Conservation (phyloP, 164 flowering plant species). For the Sextonia rubra region DNA sequence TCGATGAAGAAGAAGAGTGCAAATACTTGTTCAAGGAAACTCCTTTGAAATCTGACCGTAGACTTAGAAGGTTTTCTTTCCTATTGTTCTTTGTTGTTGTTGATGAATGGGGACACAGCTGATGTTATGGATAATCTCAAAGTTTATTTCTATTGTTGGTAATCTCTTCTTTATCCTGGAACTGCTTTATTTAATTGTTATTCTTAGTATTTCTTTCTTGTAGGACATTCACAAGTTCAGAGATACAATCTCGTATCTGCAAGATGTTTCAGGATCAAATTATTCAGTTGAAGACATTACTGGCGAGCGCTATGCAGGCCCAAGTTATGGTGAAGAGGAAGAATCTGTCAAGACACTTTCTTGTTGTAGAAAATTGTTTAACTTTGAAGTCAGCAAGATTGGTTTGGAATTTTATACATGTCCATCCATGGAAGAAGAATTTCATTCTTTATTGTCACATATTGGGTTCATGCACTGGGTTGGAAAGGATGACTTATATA, state of each 20-base stretch:
- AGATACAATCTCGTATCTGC: slow-evolving; percentile 22
- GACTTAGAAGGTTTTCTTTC: background rate
- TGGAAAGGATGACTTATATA: slow-evolving; percentile 19
- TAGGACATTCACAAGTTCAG: slow-evolving; percentile 41
- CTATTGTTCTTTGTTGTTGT: too few species aligned
- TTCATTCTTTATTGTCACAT: slow-evolving; percentile 29
- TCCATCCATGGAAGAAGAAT: slow-evolving; percentile 27
- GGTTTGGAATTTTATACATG: slow-evolving; percentile 21
- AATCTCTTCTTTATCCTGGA: background rate
- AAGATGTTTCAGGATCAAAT: slow-evolving; percentile 34
- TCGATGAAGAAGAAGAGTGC: background rate
- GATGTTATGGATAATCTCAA: background rate
- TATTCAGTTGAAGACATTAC: slow-evolving; percentile 42
- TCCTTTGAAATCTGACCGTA: background rate
- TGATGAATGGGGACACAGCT: too few species aligned
- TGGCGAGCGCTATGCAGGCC: slow-evolving; percentile 25
- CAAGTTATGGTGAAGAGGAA: slow-evolving; percentile 36
- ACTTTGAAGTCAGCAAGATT: slow-evolving; percentile 63
- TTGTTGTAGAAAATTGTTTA: slow-evolving; percentile 29
- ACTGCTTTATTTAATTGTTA: background rate
- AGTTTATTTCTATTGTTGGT: background rate
- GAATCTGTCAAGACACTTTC: slow-evolving; percentile 21
- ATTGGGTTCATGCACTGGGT: slow-evolving; percentile 23
- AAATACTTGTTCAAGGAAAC: background rate
- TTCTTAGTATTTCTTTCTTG: slow-evolving; percentile 10